phyloP scores from a whole-genome alignment of 23 red algal genomes.

The Chondrus crispus region DNA sequence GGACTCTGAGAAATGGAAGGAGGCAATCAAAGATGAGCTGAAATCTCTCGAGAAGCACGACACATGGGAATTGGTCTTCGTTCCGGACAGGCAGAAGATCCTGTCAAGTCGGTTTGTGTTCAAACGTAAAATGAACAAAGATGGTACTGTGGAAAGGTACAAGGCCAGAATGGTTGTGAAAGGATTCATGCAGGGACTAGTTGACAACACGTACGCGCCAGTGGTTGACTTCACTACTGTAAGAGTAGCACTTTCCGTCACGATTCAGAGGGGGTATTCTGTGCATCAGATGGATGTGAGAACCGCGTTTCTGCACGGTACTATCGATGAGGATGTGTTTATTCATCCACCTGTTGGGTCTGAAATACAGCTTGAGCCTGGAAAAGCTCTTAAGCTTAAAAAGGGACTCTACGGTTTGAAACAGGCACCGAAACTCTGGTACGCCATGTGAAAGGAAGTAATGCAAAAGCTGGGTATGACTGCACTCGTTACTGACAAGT shows the following conservation, averaged over 20 bases:
- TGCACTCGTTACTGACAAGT: neutral
- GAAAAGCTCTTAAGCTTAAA: neutral
- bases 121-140: neutral
- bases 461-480: neutral
- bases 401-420: neutral
- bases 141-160: neutral
- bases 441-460: neutral
- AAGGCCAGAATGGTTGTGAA: constrained; percentile 41
- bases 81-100: neutral
- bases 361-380: neutral
- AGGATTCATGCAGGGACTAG: constrained; percentile 31
- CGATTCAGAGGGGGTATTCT: neutral
- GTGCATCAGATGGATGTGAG: constrained; percentile 42
- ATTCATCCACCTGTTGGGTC: too few species aligned
- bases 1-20: constrained; percentile 21
- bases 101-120: neutral
- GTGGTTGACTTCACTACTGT: constrained; percentile 33
- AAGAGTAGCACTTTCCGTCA: neutral
- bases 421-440: neutral
- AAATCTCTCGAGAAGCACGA: neutral
- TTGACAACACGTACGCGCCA: constrained; percentile 20
- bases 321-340: constrained; percentile 35
- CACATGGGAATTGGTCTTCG: neutral
- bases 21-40: constrained; percentile 4
- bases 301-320: constrained; percentile 50